Evolutionary conservation across 176 grass and related monocot genomes (phyloP), one percentile per base, ranked within the genome.

Genomic region (Phragmites australis): DNA sequence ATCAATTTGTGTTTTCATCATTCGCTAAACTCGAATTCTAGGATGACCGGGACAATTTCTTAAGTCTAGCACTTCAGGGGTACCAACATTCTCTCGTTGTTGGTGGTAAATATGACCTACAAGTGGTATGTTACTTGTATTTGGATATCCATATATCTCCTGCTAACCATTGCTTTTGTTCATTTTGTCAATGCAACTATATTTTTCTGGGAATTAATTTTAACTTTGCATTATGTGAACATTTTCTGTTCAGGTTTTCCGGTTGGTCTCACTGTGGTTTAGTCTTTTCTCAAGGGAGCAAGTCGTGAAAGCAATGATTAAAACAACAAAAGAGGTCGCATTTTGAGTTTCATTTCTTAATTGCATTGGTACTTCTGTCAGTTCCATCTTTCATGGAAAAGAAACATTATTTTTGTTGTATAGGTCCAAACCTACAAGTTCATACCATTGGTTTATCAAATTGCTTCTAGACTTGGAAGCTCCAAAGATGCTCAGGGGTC

Each of bases 381-480:
- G 55, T n/a, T n/a, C n/a, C n/a, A n/a, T n/a, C n/a, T 68, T 82
- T 86, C 18, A 61, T 82, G 41, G 41, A 54, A 68, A 82, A 56
- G 23, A 9, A 79, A 5, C 59, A 54, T 55, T 51, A 74, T 82
- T 61, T 67, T 93, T 42, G 39, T 58, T 85, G 7, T 83, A 62
- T 74, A 97, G 94, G 91, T 92, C 76, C 89, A 85, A 66, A 82
- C 87, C 67, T 97, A 94, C 85, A 97, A 97, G 81, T 97, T 97
- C 84, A 82, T 97, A 90, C 94, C 91, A 21, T 58, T 97, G 72
- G 94, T 97, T 81, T 94, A 97, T 87, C 91, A 97, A 47, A 97
- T 97, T 88, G 91, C 94, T 43, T 97, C 94, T n/a, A 92, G 94
- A 89, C 94, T 97, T 65, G 94, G 94, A 55, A 94, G 89, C 80